These are phyloP conservation scores for Blepharisma undulans DNA, from an alignment of 169 alveolate species.

Conservation along the genomic window DNA sequence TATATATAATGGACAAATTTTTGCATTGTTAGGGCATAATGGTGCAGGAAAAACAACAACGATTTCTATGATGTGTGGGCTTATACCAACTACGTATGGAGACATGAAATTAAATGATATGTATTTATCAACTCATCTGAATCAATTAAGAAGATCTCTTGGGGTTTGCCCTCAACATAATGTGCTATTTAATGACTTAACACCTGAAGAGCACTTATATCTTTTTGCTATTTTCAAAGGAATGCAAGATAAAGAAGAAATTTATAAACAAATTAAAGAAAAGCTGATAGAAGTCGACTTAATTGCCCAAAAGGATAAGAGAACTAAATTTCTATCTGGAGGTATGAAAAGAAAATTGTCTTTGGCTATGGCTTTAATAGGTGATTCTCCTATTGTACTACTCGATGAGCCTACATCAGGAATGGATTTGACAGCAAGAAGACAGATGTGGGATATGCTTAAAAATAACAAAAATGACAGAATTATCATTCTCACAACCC, in stretches of 20 bases:
- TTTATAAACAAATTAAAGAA: conserved; percentile 59
- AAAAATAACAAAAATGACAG: conserved; percentile 56
- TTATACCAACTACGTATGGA: conserved; percentile 69
- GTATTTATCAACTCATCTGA: background rate
- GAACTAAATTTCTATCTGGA: conserved; percentile 75
- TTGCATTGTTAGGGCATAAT: conserved; percentile 74
- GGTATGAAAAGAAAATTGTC: conserved; percentile 86
- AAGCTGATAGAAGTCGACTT: conserved; percentile 78
- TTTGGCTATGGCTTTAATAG: conserved; percentile 84
- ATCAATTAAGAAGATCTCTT: conserved; percentile 62
- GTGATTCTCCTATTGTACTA: conserved; percentile 80
- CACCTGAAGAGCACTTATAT: conserved; percentile 82
- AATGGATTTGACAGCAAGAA: conserved; percentile 86
- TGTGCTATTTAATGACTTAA: conserved; percentile 80
- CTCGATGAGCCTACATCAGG: conserved; percentile 92
- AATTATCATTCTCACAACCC: conserved; percentile 76
- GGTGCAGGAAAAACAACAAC: conserved; percentile 85
- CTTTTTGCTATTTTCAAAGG: conserved; percentile 84
- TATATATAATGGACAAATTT: conserved; percentile 67
- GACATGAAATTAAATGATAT: background rate
- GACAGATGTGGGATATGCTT: conserved; percentile 84
- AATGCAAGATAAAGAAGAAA: conserved; percentile 43
- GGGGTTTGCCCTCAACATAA: conserved; percentile 90
- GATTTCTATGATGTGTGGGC: conserved; percentile 76
- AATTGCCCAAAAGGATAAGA: conserved; percentile 50